phyloP scores from a whole-genome alignment of 2,329 filamentous ascomycete genomes.

The Dryadomyces sulphureus region DNA sequence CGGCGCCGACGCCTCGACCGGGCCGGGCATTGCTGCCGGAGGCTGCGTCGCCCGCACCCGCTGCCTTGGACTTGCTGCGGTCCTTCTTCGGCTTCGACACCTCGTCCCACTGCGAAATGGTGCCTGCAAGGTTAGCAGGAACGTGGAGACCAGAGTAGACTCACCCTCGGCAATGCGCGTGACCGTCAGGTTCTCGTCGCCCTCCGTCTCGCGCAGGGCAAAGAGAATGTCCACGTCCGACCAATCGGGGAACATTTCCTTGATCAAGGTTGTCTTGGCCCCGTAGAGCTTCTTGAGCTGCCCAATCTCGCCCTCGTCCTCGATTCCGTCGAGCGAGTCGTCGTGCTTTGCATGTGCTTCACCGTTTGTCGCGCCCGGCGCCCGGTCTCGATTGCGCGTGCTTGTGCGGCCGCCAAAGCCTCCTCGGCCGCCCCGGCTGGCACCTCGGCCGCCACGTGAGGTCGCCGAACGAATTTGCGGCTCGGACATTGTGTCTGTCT shows the following conservation, averaged over 20 bases:
- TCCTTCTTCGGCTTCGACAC: conserved; percentile 72
- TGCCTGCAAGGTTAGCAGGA: conserved; percentile 41
- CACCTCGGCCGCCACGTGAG: conserved; percentile 70
- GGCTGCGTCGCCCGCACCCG: conserved; percentile 37
- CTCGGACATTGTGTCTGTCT: conserved; percentile 39
- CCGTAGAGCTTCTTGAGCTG: conserved; percentile 85
- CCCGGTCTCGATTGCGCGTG: conserved; percentile 46
- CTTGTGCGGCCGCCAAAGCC: conserved; percentile 56
- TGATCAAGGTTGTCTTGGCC: conserved; percentile 63
- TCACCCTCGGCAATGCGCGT: conserved; percentile 69
- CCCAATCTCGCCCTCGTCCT: conserved; percentile 79
- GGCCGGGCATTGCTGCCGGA: conserved; percentile 28
- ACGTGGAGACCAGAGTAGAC: not conserved
- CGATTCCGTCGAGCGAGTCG: conserved; percentile 44
- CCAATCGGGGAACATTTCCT: conserved; percentile 92
- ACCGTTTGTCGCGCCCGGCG: conserved; percentile 53
- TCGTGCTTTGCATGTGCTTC: conserved; percentile 44
- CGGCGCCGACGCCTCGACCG: conserved; percentile 45
- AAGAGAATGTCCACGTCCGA: conserved; percentile 89
- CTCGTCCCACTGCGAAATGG: conserved; percentile 71
- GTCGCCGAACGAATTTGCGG: conserved; percentile 71
- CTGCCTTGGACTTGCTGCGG: conserved; percentile 56
- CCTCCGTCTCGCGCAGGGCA: conserved; percentile 76
- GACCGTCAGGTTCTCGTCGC: conserved; percentile 60
- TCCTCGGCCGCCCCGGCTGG: conserved; percentile 71